A percentile compares a stretch with the other conserved stretches of the same genome.
phyloP scores from a whole-genome alignment of 257 asterid genomes.

The Perilla frutescens region DNA sequence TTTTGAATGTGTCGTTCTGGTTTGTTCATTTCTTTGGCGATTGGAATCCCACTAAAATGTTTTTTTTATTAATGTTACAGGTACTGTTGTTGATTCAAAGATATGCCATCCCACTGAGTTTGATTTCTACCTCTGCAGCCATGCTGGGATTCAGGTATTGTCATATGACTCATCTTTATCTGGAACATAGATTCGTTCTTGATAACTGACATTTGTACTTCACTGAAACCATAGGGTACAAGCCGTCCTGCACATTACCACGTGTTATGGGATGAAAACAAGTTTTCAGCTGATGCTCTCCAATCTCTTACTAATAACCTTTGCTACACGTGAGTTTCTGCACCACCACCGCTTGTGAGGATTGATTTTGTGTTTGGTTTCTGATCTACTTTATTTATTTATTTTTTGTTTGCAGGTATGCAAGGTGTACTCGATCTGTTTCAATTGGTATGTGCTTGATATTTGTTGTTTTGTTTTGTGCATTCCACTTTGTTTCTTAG shows the following conservation, averaged over 20 bases:
- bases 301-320: constrained; percentile 87
- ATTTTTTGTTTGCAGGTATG: constrained; percentile 58
- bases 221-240: constrained; percentile 55
- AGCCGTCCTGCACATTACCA: constrained; percentile 97
- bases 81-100: constrained; percentile 94
- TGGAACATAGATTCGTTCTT: not conserved
- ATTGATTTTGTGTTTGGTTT: not conserved
- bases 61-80: constrained; percentile 44
- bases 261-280: constrained; percentile 95
- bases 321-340: constrained; percentile 80
- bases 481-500: not conserved
- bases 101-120: constrained; percentile 98
- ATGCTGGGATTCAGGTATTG: constrained; percentile 91
- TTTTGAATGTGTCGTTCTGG: not conserved
- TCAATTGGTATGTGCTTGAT: constrained; percentile 72
- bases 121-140: constrained; percentile 96
- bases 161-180: not conserved
- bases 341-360: not conserved
- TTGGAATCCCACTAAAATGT: not conserved
- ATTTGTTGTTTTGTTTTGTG: not conserved
- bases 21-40: not conserved
- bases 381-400: not conserved
- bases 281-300: constrained; percentile 80
- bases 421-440: constrained; percentile 93
- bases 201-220: not conserved